A percentile compares a stretch with the other conserved stretches of the same genome.
phyloP scores from a whole-genome alignment of 306 rosid species.

The Pyrus betulifolia region DNA sequence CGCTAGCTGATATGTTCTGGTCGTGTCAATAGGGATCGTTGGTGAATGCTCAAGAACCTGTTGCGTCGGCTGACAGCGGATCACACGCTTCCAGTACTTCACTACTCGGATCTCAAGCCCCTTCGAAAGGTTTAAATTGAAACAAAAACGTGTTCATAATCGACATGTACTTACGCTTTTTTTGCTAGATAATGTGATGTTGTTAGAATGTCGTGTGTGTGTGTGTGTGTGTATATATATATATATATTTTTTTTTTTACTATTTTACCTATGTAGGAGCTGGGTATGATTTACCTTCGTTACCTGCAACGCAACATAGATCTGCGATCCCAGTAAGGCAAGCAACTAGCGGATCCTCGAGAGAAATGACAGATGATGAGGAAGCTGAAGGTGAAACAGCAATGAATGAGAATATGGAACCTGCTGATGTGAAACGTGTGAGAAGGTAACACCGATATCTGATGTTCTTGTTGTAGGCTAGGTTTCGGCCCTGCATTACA shows the following conservation, averaged over 20 bases:
- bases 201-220: not conserved
- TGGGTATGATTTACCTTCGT: conserved; percentile 45
- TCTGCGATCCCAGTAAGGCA: conserved; percentile 33
- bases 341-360: conserved; percentile 74
- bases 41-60: conserved; percentile 40
- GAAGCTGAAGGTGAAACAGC: conserved; percentile 79
- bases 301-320: conserved; percentile 34
- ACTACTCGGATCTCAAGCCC: conserved; percentile 37
- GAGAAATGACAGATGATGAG: conserved; percentile 74
- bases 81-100: conserved; percentile 46
- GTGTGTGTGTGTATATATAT: no score
- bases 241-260: not conserved
- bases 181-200: not conserved
- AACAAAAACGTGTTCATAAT: no score
- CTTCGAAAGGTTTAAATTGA: conserved; percentile 53
- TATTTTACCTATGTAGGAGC: conserved; percentile 45
- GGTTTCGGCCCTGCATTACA: not conserved
- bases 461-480: not conserved
- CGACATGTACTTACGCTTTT: not conserved
- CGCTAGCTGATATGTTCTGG: conserved; percentile 17
- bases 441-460: conserved; percentile 56
- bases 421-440: conserved; percentile 72
- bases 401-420: conserved; percentile 49
- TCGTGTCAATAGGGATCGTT: conserved; percentile 47
- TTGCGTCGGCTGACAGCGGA: conserved; percentile 42